Base-by-base conservation (phyloP, 108 stramenopile genomes). In the Poteriospumella lacustris region DNA sequence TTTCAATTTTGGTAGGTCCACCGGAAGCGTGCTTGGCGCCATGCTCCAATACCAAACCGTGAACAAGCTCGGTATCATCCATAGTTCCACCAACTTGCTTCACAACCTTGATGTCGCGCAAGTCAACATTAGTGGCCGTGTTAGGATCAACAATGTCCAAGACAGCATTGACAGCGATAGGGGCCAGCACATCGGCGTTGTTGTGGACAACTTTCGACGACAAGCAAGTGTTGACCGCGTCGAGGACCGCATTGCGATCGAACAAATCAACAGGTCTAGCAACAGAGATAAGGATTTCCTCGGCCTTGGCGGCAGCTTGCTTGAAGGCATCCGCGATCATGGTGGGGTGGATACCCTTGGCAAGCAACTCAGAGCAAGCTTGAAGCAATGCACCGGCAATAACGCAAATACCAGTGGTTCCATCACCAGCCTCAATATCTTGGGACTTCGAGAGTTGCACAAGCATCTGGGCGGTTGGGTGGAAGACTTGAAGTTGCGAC, bases 391-490 rank as follows among this genome's bases (percentile, higher is more conserved):
- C 91, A n/a, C 98, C 98, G 26, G 96, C 96, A 72, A 99, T 75
- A 0, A 99, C 98, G 44, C 95, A 94, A 0, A 99, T 96, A 0
- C 91, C 87, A 3, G 95, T 96, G 5, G 80, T 78, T 34, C 78
- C 84, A 72, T 89, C 87, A 0, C 98, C 98, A 0, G 98, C 98
- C 12, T 97, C 96, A 56, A 97, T 94, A 79, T 99, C 98, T 84
- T 99, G 98, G n/a, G 91, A 89, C 82, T 97, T 94, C 42, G 89
- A 90, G 40, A 96, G 87, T 82, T 96, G 93, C 52, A 97, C 96
- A 43, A 99, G 84, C 98, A 99, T 99, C 88, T 97, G 95, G 26
- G 96, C 98, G 38, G 96, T 94, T 19, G 98, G 98, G 83, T 99
- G 98, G 77, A 97, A 83, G 9, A 96, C 95, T 68, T 96, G 89